Evolutionary conservation across 208 protist genomes (phyloP), one percentile per base, ranked within the genome.

Genomic region (Trypanosoma brucei): DNA sequence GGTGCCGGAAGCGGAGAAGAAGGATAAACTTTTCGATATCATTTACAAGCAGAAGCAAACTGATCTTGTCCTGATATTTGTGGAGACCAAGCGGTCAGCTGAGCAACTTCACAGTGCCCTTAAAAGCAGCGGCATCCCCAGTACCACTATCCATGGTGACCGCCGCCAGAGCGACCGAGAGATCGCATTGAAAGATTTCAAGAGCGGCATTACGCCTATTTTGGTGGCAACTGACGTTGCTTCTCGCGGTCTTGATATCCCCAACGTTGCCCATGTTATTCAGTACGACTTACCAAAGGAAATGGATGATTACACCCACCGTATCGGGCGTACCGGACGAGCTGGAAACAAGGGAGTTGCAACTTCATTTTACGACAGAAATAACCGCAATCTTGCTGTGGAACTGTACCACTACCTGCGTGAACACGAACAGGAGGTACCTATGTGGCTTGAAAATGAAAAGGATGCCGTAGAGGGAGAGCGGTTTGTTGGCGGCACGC

Each of bases 221-320:
- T 84, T 99, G 13, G 91, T 99, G 50, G 97, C 97, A 13, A 99
- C 98, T n/a, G 98, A 99, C 70, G 97, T 99, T 30, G 97, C 97
- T n/a, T 91, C 93, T 13, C 93, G 98, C 70, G 98, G 97, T n/a
- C 78, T 99, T 14, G 98, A 99, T 65, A 98, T 99, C 52, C 94
- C 95, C 5, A 90, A 98, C 67, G 97, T 99, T 30, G 65, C 70
- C 6, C 92, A 98, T 65, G 97, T 99, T 58, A 97, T 99, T 62
- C 98, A 99, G 76, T 99, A 96, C 63, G 96, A 98, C 72, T 69
- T 99, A 36, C 97, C 98, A 22, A 75, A 78, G 22, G 84, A 96
- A 78, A 97, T 99, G 73, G 96, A 99, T 54, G 96, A 99, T 70
- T 99, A 99, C 81, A 95, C 98, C 3, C 98, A 99, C 83, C 86